phyloP scores from a whole-genome alignment of 805 yeast genomes.

The Saccharomycopsis synnaedendra region DNA sequence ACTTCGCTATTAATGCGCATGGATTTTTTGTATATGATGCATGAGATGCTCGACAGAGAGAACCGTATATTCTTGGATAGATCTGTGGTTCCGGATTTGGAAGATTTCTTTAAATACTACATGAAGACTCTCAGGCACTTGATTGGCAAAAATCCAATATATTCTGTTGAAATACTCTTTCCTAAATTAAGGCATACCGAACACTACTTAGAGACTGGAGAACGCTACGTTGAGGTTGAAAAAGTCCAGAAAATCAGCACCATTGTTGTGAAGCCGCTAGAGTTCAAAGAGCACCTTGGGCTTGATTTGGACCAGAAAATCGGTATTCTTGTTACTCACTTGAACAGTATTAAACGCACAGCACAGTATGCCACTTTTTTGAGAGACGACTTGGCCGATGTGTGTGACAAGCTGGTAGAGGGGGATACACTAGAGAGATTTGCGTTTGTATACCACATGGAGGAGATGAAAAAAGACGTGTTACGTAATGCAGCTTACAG shows the following conservation, averaged over 20 bases:
- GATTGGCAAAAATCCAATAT: conserved; percentile 39
- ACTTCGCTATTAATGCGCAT: conserved; percentile 51
- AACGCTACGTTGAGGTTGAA: conserved; percentile 16
- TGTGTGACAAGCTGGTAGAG: background rate
- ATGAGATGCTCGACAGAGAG: conserved; percentile 26
- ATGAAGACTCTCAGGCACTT: conserved; percentile 45
- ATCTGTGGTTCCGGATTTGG: conserved; percentile 41
- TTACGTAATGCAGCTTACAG: conserved; percentile 39
- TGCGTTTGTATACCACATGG: background rate
- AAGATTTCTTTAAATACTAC: conserved; percentile 52
- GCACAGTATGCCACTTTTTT: background rate
- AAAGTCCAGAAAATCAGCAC: conserved; percentile 1
- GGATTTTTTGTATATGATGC: conserved; percentile 56
- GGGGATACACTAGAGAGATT: background rate
- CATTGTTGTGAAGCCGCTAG: conserved; percentile 16
- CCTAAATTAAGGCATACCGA: conserved; percentile 36
- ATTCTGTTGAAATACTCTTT: conserved; percentile 56
- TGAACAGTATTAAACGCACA: conserved; percentile 1
- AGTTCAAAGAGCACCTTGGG: conserved; percentile 18
- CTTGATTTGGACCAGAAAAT: conserved; percentile 22
- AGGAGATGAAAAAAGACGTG: conserved; percentile 20
- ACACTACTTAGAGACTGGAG: conserved; percentile 53
- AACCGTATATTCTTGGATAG: too few species aligned
- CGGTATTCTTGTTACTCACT: conserved; percentile 26
- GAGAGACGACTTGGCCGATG: background rate